phyloP scores from a whole-genome alignment of 2,329 filamentous ascomycete species.

The Elsinoe perseae region DNA sequence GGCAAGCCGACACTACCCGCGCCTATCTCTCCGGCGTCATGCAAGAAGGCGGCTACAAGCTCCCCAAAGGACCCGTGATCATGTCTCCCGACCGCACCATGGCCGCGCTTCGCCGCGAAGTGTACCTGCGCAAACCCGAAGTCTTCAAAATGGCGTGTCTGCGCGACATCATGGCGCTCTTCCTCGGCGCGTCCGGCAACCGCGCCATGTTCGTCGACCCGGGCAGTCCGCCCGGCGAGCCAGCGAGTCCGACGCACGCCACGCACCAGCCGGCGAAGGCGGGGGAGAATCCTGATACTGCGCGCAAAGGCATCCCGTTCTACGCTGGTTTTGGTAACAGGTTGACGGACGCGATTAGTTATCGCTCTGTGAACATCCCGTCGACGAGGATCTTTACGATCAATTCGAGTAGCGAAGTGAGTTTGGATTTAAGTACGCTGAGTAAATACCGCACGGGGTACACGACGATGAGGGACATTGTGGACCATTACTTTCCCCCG shows the following conservation, averaged over 20 bases:
- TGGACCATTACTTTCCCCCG: slow-evolving; percentile 96
- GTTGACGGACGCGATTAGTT: slow-evolving; percentile 90
- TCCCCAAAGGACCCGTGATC: slow-evolving; percentile 88
- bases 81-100: slow-evolving; percentile 92
- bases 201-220: slow-evolving; percentile 14
- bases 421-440: slow-evolving; percentile 76
- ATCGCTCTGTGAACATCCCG: slow-evolving; percentile 91
- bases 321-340: slow-evolving; percentile 97
- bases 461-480: slow-evolving; percentile 91
- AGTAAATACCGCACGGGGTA: slow-evolving; percentile 97
- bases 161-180: slow-evolving; percentile 85
- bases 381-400: slow-evolving; percentile 95
- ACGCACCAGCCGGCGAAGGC: not conserved
- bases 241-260: not conserved
- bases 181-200: slow-evolving; percentile 39
- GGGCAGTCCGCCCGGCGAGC: not conserved
- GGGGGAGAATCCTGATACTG: slow-evolving; percentile 17
- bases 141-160: slow-evolving; percentile 99
- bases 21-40: slow-evolving; percentile 82
- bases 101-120: slow-evolving; percentile 80
- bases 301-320: slow-evolving; percentile 54
- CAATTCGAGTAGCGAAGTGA: slow-evolving; percentile 95
- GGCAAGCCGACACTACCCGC: slow-evolving; percentile 83
- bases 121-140: slow-evolving; percentile 92
- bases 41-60: slow-evolving; percentile 73